Evolutionary conservation across 257 asterid species (phyloP), one percentile per base, ranked within the genome.

Genomic region (Solanum microdontum): DNA sequence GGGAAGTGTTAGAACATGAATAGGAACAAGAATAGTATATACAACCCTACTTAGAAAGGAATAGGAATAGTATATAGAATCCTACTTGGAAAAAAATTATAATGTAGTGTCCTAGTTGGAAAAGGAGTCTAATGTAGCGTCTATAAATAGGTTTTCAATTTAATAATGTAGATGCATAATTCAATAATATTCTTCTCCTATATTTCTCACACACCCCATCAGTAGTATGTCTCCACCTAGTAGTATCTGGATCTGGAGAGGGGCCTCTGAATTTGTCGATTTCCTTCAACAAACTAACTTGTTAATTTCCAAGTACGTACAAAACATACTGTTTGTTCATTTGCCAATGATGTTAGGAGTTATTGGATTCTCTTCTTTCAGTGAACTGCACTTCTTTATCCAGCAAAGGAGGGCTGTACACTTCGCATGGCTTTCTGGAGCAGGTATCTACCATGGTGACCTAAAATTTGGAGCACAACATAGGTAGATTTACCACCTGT

Each of bases 391-490:
- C 93, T 97, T 97, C 93, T 97, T 94, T 90, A 94, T 97, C 72
- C 93, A 96, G 93, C 99, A 97, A 90, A 95, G 99, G 92, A 94
- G 99, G 92, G 95, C 99, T 86, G 91, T 90, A 55, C 96, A 97
- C 92, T 96, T 97, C 92, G 98, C 99, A 33, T 97, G 99, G 99
- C 96, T 97, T 88, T 97, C 99, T 72, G 99, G 99, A 89, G 99
- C 99, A 64, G 99, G 99, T 85, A 92, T 96, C 91, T 97, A 97
- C 89, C 98, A 96, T 13, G 99, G 99, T 89, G 98, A 94, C 92
- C 98, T 97, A 89, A 93, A 95, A 93, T 97, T 97, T 91, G 99
- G 98, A 91, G 95, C 92, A 68, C 98, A 91, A 24, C 95, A 84
- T 87, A 96, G 98, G 99, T 97, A 87, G 90, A 87, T 86, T 83